Base-by-base conservation (phyloP, 1,139 yeast species). In the Arxiozyma heterogenica region DNA sequence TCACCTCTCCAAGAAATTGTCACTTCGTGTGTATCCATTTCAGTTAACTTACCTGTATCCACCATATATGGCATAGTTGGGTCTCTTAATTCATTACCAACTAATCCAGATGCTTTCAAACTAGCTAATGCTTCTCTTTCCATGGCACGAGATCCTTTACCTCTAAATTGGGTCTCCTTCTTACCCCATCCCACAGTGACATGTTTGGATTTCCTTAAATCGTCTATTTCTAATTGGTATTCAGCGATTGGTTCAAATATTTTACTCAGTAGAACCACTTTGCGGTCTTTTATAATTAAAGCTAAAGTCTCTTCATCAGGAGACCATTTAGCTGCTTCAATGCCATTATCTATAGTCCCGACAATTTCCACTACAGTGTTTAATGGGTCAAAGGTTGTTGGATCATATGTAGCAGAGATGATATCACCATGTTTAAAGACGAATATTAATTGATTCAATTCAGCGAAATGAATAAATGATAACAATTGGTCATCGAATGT, bases 121-220 rank as follows among this genome's bases (percentile, higher is more conserved):
- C 74, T 64, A 23, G 68, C 70, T 30, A 70, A 27, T 9, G 72
- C 71, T 41, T 82, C 86, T 69, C 91, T 77, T 69, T 86, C 93
- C 58, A 79, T 64, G n/a, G 88, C 91, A 63, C 84, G 83, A 46
- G 89, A 93, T 56, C 98, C 98, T 63, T 81, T 84, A 51, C 99
- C 99, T 69, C 87, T 84, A 69, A 94, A 94, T 71, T 94, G 99
- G 0, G 99, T 94, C 69, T 93, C 98, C 59, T 86, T 84, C 61
- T 86, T 87, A 64, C 99, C 99, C 99, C 99, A 94, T 21, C 99
- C 99, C 43, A 93, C 97, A 22, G 95, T 85, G 41, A 94, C 97
- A 65, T 93, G 96, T 62, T 84, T 85, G 3, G 91, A 83, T 53
- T 82, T 78, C 44, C 81, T 73, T 51, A 90, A 75, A 67, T 93